Evolutionary conservation across 2,329 filamentous ascomycete genomes (phyloP), one percentile per base, ranked within the genome.

Genomic region (Pseudogymnoascus sp.): DNA sequence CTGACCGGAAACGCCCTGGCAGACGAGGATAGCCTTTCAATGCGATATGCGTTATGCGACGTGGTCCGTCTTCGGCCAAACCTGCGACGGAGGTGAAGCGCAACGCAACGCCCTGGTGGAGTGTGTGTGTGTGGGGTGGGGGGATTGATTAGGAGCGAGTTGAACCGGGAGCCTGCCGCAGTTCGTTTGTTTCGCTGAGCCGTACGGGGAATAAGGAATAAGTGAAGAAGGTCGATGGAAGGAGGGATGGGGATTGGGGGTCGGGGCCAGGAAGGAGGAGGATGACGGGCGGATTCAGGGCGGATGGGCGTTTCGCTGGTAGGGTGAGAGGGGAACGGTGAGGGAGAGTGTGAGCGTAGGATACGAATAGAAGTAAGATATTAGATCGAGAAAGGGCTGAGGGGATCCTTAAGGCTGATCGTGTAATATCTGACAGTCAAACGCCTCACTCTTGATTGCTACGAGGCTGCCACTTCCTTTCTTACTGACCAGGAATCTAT

Each of bases 51-150:
- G n/a, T n/a, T 30, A 47, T 47, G 41, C 41, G 41, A 47, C 1
- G 41, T 47, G 41, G 41, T 28, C 41, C 41, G 41, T 47, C 43
- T 30, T 50, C 25, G 43, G 43, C 43, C 43, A 50, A 50, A 50
- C 11, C 43, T 50, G 43, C 43, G 43, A 50, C 43, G 22, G 12
- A 50, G 43, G 25, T 50, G 43, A 50, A 50, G 43, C 43, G 43
- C 43, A 50, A 8, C 43, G 28, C 28, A 30, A n/a, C 28, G 43
- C 43, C 43, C 22, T 30, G 43, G 43, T 50, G 22, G 22, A 50
- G 43, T 50, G 43, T 50, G 43, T 22, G 43, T n/a, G n/a, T n/a
- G 43, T 50, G 43, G 43, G 43, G 20, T n/a, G n/a, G 16, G 39
- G 11, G 41, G 3, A 4, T n/a, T 6, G 14, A 14, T 2, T 14